Percentiles rank a stretch among this genome's conserved stretches.
Conservation (phyloP, 495 filamentous ascomycete genomes). For the Recurvomyces mirabilis region DNA sequence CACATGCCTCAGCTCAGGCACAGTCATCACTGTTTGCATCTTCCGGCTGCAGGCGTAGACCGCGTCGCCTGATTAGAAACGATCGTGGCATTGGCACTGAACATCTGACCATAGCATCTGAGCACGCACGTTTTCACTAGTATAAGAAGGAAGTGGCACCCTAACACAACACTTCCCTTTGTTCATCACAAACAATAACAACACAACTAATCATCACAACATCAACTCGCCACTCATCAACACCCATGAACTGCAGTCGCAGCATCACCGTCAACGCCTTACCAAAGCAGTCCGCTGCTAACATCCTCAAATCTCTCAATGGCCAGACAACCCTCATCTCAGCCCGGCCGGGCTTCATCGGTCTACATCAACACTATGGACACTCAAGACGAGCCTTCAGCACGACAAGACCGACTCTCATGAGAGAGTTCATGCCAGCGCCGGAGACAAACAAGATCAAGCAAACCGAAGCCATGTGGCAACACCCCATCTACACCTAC, state of each 20-base stretch:
- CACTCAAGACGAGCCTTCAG: conserved; percentile 22
- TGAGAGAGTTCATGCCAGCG: conserved; percentile 34
- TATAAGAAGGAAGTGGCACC: background rate
- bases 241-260: conserved; percentile 18
- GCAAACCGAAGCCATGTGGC: conserved; percentile 48
- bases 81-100: too few relatives aligned
- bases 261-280: conserved; percentile 9
- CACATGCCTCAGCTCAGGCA: too few relatives aligned
- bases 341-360: conserved; percentile 20
- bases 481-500: conserved; percentile 55
- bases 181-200: background rate
- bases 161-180: background rate
- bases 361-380: conserved; percentile 14
- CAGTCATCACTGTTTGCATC: background rate
- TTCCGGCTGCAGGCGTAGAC: conserved; percentile 3
- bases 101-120: too few relatives aligned
- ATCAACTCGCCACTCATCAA: background rate
- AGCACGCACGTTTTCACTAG: too few relatives aligned
- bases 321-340: conserved; percentile 14
- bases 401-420: conserved; percentile 11
- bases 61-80: background rate
- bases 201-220: background rate
- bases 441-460: conserved; percentile 26
- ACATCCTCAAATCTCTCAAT: conserved; percentile 25
- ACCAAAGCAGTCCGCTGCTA: conserved; percentile 24